phyloP scores from a whole-genome alignment of 176 grass and related monocot species.

The Carex pumila region DNA sequence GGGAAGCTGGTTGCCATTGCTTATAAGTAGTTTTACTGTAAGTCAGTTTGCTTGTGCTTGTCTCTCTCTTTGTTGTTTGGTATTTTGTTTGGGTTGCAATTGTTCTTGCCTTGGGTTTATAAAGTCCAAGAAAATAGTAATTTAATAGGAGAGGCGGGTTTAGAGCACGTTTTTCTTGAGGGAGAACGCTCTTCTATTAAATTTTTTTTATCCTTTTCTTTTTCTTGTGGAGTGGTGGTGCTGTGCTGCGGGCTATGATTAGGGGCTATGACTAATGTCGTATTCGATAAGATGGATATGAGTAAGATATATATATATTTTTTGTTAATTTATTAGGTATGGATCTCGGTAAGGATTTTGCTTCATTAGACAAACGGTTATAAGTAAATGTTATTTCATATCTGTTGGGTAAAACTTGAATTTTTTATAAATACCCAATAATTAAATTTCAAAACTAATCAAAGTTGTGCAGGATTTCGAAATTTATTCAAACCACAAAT shows the following conservation, averaged over 20 bases:
- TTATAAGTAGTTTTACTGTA: background rate
- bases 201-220: background rate
- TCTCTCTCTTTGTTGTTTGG: background rate
- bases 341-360: no score
- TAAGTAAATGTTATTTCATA: no score
- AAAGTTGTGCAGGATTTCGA: no score
- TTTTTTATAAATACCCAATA: no score
- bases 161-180: constrained; percentile 11
- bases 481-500: no score
- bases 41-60: background rate
- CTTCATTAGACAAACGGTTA: no score
- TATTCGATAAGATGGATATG: no score
- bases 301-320: no score
- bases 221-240: background rate
- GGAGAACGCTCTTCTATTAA: background rate
- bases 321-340: no score
- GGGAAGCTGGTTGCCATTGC: constrained; percentile 44
- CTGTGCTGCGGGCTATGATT: background rate
- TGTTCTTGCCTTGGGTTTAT: constrained; percentile 17
- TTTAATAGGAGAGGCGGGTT: background rate
- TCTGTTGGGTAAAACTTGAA: no score
- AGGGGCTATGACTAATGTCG: no score
- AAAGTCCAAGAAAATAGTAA: background rate
- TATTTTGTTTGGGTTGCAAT: background rate
- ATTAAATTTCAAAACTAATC: no score